These are phyloP conservation scores for Rhododendron vialii DNA, from an alignment of 148 eudicot species.

Conservation along the genomic window DNA sequence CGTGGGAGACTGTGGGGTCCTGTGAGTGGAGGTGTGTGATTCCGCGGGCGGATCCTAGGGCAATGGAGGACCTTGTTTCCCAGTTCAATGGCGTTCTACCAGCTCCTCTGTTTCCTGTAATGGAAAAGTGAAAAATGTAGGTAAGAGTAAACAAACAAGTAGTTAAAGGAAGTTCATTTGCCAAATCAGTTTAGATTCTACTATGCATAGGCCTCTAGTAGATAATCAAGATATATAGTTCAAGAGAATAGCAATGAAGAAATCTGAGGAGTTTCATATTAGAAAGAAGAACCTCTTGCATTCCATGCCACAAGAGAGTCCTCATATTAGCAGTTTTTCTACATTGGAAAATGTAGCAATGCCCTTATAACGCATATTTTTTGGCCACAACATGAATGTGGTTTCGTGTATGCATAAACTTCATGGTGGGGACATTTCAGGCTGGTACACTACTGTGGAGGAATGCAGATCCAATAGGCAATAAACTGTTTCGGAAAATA, in stretches of 20 bases:
- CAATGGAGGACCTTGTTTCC: slow-evolving; percentile 76
- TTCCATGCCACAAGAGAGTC: not conserved
- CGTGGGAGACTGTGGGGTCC: slow-evolving; percentile 67
- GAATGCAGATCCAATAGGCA: not conserved
- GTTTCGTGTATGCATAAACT: not conserved
- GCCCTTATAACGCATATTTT: not conserved
- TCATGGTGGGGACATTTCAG: not conserved
- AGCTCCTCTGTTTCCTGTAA: slow-evolving; percentile 71
- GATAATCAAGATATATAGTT: not conserved
- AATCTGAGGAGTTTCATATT: not conserved
- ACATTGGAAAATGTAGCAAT: not conserved
- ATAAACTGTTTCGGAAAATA: not conserved
- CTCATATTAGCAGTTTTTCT: not conserved
- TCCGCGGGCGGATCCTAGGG: slow-evolving; percentile 86
- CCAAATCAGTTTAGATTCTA: not conserved
- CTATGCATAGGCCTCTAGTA: not conserved
- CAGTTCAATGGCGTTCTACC: slow-evolving; percentile 88
- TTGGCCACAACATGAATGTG: not conserved
- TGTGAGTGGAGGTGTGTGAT: slow-evolving; percentile 72
- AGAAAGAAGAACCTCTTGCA: not conserved
- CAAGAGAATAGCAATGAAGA: not conserved
- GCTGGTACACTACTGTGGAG: not conserved
- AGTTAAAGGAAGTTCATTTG: not conserved
- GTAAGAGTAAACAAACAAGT: not conserved
- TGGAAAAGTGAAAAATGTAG: not conserved